Conservation (phyloP, 495 filamentous ascomycete genomes). For the Podospora sp. region DNA sequence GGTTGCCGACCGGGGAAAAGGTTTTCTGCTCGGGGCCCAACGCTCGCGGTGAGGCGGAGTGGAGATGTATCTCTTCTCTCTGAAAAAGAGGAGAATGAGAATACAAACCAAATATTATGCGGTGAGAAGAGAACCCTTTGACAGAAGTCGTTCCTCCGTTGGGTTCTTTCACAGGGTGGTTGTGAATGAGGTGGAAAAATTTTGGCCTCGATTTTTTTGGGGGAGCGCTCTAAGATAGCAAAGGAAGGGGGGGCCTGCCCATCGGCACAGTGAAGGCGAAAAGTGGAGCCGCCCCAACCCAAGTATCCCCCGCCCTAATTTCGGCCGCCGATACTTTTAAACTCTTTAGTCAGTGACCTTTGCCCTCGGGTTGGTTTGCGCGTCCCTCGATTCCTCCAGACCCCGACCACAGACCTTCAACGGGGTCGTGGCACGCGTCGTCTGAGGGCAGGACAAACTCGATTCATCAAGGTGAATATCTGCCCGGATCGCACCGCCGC, state of each 20-base stretch:
- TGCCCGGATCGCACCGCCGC: neutral
- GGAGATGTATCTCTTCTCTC: constrained; percentile 42
- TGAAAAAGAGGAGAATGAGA: constrained; percentile 36
- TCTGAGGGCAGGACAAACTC: neutral
- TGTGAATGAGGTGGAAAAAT: constrained; percentile 41
- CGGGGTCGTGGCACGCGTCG: neutral
- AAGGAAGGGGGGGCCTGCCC: constrained; percentile 22
- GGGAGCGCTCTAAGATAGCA: constrained; percentile 24
- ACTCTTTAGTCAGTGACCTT: neutral
- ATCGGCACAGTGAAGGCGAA: neutral
- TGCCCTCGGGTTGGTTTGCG: neutral
- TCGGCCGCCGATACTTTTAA: neutral
- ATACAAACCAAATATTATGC: constrained; percentile 32
- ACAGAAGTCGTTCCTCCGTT: constrained; percentile 34
- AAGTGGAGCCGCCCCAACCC: neutral
- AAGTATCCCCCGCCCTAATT: neutral
- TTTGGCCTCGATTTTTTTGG: constrained; percentile 40
- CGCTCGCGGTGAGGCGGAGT: constrained; percentile 38
- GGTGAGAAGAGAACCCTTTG: constrained; percentile 30
- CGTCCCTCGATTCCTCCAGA: constrained; percentile 13
- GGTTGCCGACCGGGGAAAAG: constrained; percentile 27
- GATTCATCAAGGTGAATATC: neutral
- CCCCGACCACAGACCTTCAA: constrained; percentile 9
- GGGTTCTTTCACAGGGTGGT: constrained; percentile 38
- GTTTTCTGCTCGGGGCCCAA: constrained; percentile 21